phyloP scores from a whole-genome alignment of 305 asterid genomes.

The Euphrasia arctica region DNA sequence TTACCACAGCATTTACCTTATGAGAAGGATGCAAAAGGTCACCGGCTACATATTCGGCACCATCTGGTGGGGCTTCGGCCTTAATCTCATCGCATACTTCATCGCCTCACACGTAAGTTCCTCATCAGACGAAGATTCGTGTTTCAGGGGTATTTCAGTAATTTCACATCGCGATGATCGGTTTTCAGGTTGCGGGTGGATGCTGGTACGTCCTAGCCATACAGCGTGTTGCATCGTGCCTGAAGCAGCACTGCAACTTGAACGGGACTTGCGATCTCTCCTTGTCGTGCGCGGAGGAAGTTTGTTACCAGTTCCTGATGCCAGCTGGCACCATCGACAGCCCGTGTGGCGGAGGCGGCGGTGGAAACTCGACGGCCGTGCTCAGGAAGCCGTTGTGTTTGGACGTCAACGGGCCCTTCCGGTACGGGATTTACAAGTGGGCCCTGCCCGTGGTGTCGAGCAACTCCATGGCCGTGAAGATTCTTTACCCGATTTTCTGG shows the following conservation, averaged over 20 bases:
- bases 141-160: background rate
- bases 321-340: constrained; percentile 43
- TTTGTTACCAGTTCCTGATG: constrained; percentile 64
- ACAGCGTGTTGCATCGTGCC: constrained; percentile 83
- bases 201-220: constrained; percentile 97
- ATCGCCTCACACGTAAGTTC: constrained; percentile 87
- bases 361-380: constrained; percentile 41
- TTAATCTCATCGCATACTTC: constrained; percentile 92
- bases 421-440: constrained; percentile 80
- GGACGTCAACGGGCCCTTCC: constrained; percentile 81
- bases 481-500: constrained; percentile 95
- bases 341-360: constrained; percentile 65
- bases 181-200: constrained; percentile 82
- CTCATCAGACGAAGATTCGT: background rate
- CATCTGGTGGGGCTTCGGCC: constrained; percentile 96
- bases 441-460: constrained; percentile 94
- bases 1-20: constrained; percentile 62
- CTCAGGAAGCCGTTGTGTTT: constrained; percentile 65
- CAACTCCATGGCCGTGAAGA: constrained; percentile 75
- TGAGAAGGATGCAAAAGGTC: constrained; percentile 84
- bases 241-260: constrained; percentile 58
- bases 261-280: constrained; percentile 49
- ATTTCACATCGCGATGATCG: background rate
- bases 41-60: constrained; percentile 90
- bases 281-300: constrained; percentile 72